These are phyloP conservation scores for Kewa caespitosa DNA, from an alignment of 179 eudicot genomes.

Conservation along the genomic window DNA sequence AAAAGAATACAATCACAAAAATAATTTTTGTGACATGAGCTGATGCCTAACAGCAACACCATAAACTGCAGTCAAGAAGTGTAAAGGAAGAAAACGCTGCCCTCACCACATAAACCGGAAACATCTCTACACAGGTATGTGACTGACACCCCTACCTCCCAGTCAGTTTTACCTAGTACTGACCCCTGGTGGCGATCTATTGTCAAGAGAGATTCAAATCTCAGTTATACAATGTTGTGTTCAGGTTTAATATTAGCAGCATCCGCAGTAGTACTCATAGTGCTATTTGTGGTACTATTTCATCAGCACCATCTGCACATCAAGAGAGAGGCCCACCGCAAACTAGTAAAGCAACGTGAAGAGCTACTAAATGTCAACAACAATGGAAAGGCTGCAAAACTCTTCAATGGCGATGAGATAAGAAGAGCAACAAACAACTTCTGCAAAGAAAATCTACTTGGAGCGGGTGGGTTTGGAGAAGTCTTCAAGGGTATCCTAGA, in stretches of 20 bases:
- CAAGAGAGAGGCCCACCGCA: not conserved
- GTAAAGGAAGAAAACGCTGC: slow-evolving; percentile 22
- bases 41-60: too few species aligned
- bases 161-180: not conserved
- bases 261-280: slow-evolving; percentile 7
- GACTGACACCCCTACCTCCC: not conserved
- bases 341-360: slow-evolving; percentile 15
- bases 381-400: slow-evolving; percentile 46
- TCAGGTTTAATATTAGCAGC: slow-evolving; percentile 23
- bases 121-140: not conserved
- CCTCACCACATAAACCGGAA: slow-evolving; percentile 19
- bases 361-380: slow-evolving; percentile 40
- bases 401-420: slow-evolving; percentile 42
- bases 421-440: slow-evolving; percentile 46
- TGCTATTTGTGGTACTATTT: not conserved
- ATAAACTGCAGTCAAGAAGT: not conserved
- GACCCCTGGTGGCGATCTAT: too few species aligned
- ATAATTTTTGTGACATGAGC: too few species aligned
- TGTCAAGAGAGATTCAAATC: not conserved
- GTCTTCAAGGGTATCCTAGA: slow-evolving; percentile 45
- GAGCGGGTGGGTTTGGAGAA: slow-evolving; percentile 55
- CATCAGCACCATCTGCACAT: not conserved
- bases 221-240: not conserved
- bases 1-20: too few species aligned
- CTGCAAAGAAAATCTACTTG: slow-evolving; percentile 45